phyloP scores from a whole-genome alignment of 2,329 filamentous ascomycete genomes.

The Alternaria metachromatica region DNA sequence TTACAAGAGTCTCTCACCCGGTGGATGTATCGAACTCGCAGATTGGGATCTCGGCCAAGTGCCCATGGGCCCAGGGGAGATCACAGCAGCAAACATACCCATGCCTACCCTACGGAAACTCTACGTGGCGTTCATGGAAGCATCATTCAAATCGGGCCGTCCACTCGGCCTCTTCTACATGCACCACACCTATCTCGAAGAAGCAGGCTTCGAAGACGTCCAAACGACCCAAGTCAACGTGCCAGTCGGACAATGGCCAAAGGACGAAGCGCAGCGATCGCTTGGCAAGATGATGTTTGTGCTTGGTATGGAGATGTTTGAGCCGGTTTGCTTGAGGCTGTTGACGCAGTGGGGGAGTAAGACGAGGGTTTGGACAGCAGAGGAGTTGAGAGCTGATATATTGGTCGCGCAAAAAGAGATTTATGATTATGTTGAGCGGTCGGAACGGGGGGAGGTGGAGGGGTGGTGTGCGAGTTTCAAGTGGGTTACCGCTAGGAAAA shows the following conservation, averaged over 20 bases:
- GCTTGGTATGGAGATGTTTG: slow-evolving; percentile 42
- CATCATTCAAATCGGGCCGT: slow-evolving; percentile 50
- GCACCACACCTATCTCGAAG: slow-evolving; percentile 46
- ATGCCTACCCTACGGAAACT: slow-evolving; percentile 38
- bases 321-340: slow-evolving; percentile 34
- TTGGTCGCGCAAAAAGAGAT: slow-evolving; percentile 37
- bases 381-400: slow-evolving; percentile 33
- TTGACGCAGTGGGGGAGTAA: slow-evolving; percentile 40
- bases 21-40: slow-evolving; percentile 56
- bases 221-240: slow-evolving; percentile 49
- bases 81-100: slow-evolving; percentile 1
- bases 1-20: slow-evolving; percentile 53
- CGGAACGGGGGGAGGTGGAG: slow-evolving; percentile 33
- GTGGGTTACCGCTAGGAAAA: slow-evolving; percentile 45
- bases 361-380: slow-evolving; percentile 34
- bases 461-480: slow-evolving; percentile 47
- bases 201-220: slow-evolving; percentile 55
- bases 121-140: slow-evolving; percentile 41
- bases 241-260: slow-evolving; percentile 43
- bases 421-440: slow-evolving; percentile 30
- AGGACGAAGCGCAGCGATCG: slow-evolving; percentile 38
- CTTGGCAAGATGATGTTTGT: slow-evolving; percentile 47
- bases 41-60: slow-evolving; percentile 48
- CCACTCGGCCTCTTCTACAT: slow-evolving; percentile 55
- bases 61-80: slow-evolving; percentile 6